phyloP scores from a whole-genome alignment of 768 basidiomycete species.

The Obba rivulosa region DNA sequence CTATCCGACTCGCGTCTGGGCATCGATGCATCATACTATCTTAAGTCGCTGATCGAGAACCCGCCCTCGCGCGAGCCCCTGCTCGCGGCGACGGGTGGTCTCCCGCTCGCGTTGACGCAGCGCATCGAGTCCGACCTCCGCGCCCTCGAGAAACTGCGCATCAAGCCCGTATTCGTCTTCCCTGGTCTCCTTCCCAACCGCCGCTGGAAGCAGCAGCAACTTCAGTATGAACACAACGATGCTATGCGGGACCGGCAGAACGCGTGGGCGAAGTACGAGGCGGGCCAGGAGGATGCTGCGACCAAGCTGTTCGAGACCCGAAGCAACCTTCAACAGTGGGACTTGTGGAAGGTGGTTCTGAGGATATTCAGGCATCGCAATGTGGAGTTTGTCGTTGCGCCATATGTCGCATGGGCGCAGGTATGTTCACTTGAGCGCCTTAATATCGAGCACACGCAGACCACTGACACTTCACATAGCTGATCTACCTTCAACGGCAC shows the following conservation, averaged over 20 bases:
- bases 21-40: conserved; percentile 92
- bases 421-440: conserved; percentile 40
- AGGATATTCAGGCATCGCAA: conserved; percentile 91
- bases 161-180: conserved; percentile 99
- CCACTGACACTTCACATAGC: conserved; percentile 39
- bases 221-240: conserved; percentile 47
- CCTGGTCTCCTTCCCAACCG: conserved; percentile 79
- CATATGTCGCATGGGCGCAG: conserved; percentile 94
- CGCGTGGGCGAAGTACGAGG: conserved; percentile 94
- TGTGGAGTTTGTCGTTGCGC: conserved; percentile 94
- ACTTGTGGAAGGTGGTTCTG: conserved; percentile 91
- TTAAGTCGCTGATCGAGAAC: conserved; percentile 70
- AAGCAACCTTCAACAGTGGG: conserved; percentile 70
- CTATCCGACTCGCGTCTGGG: conserved; percentile 91
- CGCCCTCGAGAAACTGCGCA: conserved; percentile 80
- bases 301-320: conserved; percentile 79
- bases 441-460: conserved; percentile 3
- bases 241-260: conserved; percentile 72
- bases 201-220: conserved; percentile 58
- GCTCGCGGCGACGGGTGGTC: conserved; percentile 90
- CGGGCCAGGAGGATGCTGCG: conserved; percentile 85
- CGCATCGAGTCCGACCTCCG: conserved; percentile 92
- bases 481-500: conserved; percentile 94
- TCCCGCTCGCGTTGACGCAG: conserved; percentile 81
- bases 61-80: conserved; percentile 83